These are phyloP conservation scores for Fusarium oligoseptatum DNA, from an alignment of 2,329 filamentous ascomycete genomes.

Conservation along the genomic window DNA sequence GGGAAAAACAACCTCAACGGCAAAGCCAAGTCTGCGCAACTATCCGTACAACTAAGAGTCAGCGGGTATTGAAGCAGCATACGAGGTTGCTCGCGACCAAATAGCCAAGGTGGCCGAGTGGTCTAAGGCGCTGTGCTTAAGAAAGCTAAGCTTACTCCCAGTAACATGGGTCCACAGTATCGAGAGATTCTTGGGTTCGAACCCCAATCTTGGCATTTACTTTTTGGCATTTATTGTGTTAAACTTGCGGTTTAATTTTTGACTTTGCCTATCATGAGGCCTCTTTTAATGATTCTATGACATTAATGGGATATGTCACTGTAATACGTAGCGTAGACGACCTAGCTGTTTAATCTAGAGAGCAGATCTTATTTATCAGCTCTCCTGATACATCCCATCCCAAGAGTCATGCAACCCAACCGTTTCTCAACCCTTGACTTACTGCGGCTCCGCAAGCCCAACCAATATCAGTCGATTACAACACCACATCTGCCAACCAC, in stretches of 20 bases:
- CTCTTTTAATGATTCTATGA: background rate
- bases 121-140: constrained; percentile 3
- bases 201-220: constrained; percentile 2
- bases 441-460: background rate
- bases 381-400: background rate
- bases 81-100: background rate
- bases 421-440: background rate
- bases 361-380: background rate
- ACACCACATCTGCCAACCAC: background rate
- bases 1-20: background rate
- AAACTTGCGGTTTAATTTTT: background rate
- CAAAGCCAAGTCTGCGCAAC: background rate
- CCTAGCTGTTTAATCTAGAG: too few species aligned
- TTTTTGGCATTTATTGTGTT: background rate
- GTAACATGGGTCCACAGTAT: background rate
- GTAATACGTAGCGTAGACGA: too few species aligned
- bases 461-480: background rate
- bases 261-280: background rate
- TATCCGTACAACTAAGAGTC: constrained; percentile 13
- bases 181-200: constrained; percentile 4
- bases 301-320: rapidly evolving
- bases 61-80: background rate
- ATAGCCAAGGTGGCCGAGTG: constrained; percentile 1
- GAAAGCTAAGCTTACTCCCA: background rate
- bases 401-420: background rate